phyloP scores from a whole-genome alignment of 805 yeast genomes.

The Candida krabiensis region DNA sequence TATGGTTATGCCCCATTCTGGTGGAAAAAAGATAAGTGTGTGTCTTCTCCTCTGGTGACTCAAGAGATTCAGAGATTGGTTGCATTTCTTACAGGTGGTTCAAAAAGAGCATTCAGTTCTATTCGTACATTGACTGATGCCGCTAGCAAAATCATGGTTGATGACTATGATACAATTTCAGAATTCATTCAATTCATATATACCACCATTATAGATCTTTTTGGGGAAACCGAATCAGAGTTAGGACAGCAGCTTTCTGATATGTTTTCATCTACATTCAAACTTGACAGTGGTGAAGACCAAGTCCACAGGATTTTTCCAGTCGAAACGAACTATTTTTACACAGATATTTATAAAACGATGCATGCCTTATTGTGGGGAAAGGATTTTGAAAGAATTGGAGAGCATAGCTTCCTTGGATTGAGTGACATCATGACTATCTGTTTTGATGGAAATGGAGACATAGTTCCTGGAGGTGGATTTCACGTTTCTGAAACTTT shows the following conservation, averaged over 20 bases:
- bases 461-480: constrained; percentile 27
- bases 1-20: constrained; percentile 40
- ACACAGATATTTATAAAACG: constrained; percentile 32
- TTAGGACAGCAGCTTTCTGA: constrained; percentile 13
- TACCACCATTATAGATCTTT: constrained; percentile 18
- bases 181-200: constrained; percentile 29
- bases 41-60: constrained; percentile 27
- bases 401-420: constrained; percentile 19
- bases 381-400: constrained; percentile 24
- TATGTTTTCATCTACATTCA: constrained; percentile 19
- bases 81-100: constrained; percentile 36
- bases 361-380: constrained; percentile 35
- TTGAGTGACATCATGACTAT: constrained; percentile 38
- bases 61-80: constrained; percentile 40
- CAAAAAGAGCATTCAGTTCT: constrained; percentile 40
- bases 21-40: constrained; percentile 37
- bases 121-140: constrained; percentile 32
- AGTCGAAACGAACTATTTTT: constrained; percentile 33
- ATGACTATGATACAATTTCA: constrained; percentile 29
- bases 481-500: constrained; percentile 31
- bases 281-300: constrained; percentile 13
- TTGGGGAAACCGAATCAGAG: constrained; percentile 16
- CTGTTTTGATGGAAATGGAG: constrained; percentile 31
- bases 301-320: constrained; percentile 31
- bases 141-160: constrained; percentile 27